phyloP scores from a whole-genome alignment of 139 green algal genomes.

The Chlamydomonas sphaeroides region DNA sequence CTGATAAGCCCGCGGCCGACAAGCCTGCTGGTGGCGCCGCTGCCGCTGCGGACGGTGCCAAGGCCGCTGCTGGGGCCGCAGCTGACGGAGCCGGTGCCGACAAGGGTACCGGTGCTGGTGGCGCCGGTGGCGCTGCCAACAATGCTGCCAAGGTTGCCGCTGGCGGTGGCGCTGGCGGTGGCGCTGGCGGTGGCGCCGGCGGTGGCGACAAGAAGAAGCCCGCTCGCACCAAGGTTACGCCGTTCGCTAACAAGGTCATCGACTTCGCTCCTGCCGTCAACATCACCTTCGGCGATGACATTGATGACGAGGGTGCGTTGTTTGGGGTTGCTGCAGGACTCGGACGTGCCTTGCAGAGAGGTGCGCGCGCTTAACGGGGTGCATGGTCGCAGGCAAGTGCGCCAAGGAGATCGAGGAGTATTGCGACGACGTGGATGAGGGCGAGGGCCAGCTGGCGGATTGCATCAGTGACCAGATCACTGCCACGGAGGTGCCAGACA shows the following conservation, averaged over 20 bases:
- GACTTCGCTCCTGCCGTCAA: slow-evolving; percentile 50
- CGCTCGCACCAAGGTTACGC: not conserved
- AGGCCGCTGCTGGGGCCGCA: not conserved
- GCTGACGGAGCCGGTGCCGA: not conserved
- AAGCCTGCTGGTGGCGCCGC: too few relatives aligned
- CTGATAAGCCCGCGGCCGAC: not conserved
- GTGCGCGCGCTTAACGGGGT: too few relatives aligned
- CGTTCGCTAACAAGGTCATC: slow-evolving; percentile 27
- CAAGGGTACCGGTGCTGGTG: too few relatives aligned
- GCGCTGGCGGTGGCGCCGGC: not conserved
- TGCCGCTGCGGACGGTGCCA: too few relatives aligned
- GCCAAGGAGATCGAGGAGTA: slow-evolving; percentile 64
- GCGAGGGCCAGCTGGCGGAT: slow-evolving; percentile 64
- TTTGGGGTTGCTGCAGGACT: not conserved
- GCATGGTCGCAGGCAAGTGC: slow-evolving; percentile 78
- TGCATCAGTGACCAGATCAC: slow-evolving; percentile 77
- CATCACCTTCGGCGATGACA: slow-evolving; percentile 55
- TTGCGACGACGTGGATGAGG: slow-evolving; percentile 69
- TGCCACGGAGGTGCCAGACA: slow-evolving; percentile 42
- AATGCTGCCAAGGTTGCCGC: not conserved
- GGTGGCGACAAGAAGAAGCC: not conserved
- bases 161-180: too few relatives aligned
- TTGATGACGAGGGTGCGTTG: slow-evolving; percentile 53
- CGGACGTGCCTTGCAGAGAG: not conserved
- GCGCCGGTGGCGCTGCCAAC: too few relatives aligned